Evolutionary conservation across 176 grass and related monocot species (phyloP).

Genomic region (Oryza glumipatula): DNA sequence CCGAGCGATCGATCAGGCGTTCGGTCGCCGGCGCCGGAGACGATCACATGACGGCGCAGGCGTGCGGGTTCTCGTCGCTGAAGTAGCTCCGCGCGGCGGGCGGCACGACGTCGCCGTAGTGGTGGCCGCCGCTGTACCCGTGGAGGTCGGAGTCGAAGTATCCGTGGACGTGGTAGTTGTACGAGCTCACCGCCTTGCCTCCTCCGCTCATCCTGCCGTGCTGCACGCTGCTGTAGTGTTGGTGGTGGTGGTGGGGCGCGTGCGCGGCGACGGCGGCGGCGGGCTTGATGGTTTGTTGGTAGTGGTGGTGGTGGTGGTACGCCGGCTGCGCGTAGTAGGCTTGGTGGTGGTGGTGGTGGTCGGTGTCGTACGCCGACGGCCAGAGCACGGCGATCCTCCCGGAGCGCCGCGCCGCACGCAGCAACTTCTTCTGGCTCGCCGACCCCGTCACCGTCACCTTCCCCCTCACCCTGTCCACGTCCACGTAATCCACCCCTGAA

Average conservation of each 20-base stretch:
- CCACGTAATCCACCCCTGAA: slow-evolving; percentile 65
- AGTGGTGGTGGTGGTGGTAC: slow-evolving; percentile 30
- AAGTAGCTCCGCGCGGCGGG: slow-evolving; percentile 46
- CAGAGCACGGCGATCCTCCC: slow-evolving; percentile 61
- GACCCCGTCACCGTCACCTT: slow-evolving; percentile 75
- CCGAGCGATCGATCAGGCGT: neutral
- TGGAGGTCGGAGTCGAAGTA: slow-evolving; percentile 57
- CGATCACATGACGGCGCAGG: slow-evolving; percentile 74
- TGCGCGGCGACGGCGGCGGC: slow-evolving; percentile 12
- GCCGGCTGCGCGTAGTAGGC: slow-evolving; percentile 15
- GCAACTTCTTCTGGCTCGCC: slow-evolving; percentile 72
- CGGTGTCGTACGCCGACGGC: slow-evolving; percentile 45
- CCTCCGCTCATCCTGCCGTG: neutral
- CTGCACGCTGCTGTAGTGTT: slow-evolving; percentile 15
- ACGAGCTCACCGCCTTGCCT: slow-evolving; percentile 38
- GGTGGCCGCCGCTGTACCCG: slow-evolving; percentile 43
- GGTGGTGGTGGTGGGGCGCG: neutral
- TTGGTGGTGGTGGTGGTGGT: slow-evolving; percentile 27
- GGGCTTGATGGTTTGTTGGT: neutral
- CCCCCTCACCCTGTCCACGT: slow-evolving; percentile 60
- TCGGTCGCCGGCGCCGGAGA: too few species aligned
- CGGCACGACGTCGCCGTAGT: slow-evolving; percentile 21
- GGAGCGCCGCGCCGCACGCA: slow-evolving; percentile 56
- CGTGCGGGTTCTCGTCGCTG: slow-evolving; percentile 82
- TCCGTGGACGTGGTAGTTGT: slow-evolving; percentile 83